A percentile compares a stretch with the other conserved stretches of the same genome.
phyloP scores from a whole-genome alignment of 306 rosid genomes.

The Cercis canadensis region DNA sequence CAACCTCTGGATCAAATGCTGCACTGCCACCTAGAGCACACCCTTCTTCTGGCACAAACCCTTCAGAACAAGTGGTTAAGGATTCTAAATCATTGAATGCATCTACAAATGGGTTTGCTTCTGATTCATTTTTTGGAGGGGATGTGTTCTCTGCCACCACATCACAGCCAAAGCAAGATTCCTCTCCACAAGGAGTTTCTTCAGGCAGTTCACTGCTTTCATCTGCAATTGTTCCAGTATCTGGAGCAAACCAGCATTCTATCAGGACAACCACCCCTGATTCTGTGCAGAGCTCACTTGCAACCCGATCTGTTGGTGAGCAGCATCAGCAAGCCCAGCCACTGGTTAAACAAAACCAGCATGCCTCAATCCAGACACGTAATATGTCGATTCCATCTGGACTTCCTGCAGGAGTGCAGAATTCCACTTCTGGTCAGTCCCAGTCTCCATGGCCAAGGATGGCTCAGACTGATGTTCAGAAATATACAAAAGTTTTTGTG shows the following conservation, averaged over 20 bases:
- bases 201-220: constrained; percentile 50
- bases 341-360: constrained; percentile 58
- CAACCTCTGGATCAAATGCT: constrained; percentile 59
- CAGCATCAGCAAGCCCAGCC: constrained; percentile 60
- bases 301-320: constrained; percentile 56
- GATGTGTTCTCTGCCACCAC: constrained; percentile 69
- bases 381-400: constrained; percentile 51
- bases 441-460: constrained; percentile 89
- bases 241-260: constrained; percentile 61
- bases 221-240: constrained; percentile 55
- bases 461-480: constrained; percentile 81
- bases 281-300: constrained; percentile 58
- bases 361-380: constrained; percentile 46
- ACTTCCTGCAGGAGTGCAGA: constrained; percentile 52
- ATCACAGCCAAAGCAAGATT: constrained; percentile 60
- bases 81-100: constrained; percentile 49
- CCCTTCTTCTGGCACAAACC: constrained; percentile 50
- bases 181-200: constrained; percentile 54
- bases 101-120: constrained; percentile 72
- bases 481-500: constrained; percentile 84
- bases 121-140: constrained; percentile 73
- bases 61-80: constrained; percentile 54
- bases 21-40: constrained; percentile 55
- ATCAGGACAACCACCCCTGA: constrained; percentile 48
- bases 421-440: constrained; percentile 65